These are phyloP conservation scores for Rhodotorula sp. DNA, from an alignment of 1,284 basidiomycete species.

Conservation along the genomic window DNA sequence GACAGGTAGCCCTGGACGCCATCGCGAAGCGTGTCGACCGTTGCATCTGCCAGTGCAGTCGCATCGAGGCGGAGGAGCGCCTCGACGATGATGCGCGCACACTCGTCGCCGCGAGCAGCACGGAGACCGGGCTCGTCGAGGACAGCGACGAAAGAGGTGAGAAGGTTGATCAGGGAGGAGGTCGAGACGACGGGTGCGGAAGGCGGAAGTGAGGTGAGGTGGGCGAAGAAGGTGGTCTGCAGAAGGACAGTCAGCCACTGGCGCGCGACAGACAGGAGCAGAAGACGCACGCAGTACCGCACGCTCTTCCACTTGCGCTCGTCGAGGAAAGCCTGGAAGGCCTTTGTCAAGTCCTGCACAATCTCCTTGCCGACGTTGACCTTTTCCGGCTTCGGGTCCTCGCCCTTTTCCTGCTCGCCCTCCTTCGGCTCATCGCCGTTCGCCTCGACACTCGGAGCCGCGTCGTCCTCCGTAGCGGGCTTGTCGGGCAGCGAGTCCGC, in stretches of 20 bases:
- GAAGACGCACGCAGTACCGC: constrained; percentile 70
- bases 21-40: constrained; percentile 31
- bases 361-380: constrained; percentile 65
- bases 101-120: constrained; percentile 45
- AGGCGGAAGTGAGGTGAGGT: constrained; percentile 60
- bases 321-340: constrained; percentile 80
- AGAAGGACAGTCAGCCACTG: constrained; percentile 7
- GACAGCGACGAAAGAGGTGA: constrained; percentile 44
- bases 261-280: neutral
- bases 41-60: neutral
- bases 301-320: constrained; percentile 84
- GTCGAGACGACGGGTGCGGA: constrained; percentile 31
- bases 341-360: constrained; percentile 83
- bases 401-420: constrained; percentile 23
- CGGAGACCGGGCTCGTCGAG: constrained; percentile 46
- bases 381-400: constrained; percentile 43
- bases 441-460: neutral
- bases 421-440: constrained; percentile 2
- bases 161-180: constrained; percentile 37
- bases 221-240: constrained; percentile 87
- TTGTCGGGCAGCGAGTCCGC: neutral
- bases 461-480: constrained; percentile 3
- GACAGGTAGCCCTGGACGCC: constrained; percentile 36
- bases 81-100: constrained; percentile 45
- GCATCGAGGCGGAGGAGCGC: constrained; percentile 39